Conservation (phyloP, 129 eudicot species). For the Apium graveolens region DNA sequence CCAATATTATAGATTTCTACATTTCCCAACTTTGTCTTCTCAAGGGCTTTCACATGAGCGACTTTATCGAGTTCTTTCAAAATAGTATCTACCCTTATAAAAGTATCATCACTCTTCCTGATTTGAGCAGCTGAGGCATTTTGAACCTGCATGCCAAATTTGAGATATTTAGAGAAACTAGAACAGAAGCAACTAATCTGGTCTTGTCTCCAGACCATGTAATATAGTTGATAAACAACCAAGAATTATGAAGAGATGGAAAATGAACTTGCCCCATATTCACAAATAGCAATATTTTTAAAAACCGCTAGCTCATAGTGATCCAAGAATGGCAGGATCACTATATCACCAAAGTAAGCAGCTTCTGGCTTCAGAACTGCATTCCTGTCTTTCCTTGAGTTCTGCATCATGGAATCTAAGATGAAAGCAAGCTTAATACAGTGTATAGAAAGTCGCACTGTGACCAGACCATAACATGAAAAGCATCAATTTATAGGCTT, state of each 20-base stretch:
- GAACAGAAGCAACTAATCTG: conserved; percentile 5
- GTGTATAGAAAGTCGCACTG: neutral
- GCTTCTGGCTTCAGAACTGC: conserved; percentile 84
- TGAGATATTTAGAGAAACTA: neutral
- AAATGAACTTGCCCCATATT: conserved; percentile 63
- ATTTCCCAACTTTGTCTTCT: too few species aligned
- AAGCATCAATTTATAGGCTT: conserved; percentile 20
- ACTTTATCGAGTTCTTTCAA: conserved; percentile 52
- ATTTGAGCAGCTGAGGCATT: conserved; percentile 66
- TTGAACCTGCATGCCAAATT: conserved; percentile 46
- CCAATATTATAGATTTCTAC: too few species aligned
- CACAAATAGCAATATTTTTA: conserved; percentile 88
- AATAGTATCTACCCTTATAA: conserved; percentile 60
- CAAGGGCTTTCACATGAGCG: too few species aligned
- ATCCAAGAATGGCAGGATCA: conserved; percentile 84
- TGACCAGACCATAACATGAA: conserved; percentile 13
- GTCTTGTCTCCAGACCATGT: neutral
- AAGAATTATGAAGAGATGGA: conserved; percentile 9
- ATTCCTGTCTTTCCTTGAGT: conserved; percentile 81
- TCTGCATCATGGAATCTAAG: conserved; percentile 33
- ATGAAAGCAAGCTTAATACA: conserved; percentile 8
- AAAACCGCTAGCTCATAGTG: conserved; percentile 93
- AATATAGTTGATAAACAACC: neutral
- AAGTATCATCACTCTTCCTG: conserved; percentile 94
- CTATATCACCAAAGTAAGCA: conserved; percentile 88